These are phyloP conservation scores for Xylariaceae sp. DNA, from an alignment of 2,329 filamentous ascomycete species.

Conservation along the genomic window DNA sequence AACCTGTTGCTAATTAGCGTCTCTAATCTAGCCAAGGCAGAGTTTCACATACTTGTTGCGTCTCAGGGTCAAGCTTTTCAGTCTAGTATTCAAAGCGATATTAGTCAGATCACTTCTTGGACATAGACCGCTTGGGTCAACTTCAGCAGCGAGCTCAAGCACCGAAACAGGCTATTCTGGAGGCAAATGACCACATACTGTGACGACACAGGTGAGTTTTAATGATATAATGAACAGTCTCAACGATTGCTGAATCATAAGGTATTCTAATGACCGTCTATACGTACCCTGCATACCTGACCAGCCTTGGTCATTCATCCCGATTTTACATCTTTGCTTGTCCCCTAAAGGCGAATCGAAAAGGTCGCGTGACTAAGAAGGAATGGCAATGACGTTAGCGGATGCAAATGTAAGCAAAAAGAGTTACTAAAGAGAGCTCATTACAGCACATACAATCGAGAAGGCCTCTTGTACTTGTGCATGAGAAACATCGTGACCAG, in stretches of 20 bases:
- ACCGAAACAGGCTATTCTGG: too few species aligned
- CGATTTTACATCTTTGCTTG: slow-evolving; percentile 73
- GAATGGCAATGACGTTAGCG: background rate
- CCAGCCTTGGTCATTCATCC: slow-evolving; percentile 84
- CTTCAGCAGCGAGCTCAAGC: too few species aligned
- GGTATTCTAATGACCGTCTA: too few species aligned
- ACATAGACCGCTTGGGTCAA: too few species aligned
- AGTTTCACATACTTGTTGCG: slow-evolving; percentile 62
- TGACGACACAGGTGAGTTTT: too few species aligned
- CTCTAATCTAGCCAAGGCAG: background rate
- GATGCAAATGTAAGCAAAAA: background rate
- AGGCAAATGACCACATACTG: too few species aligned
- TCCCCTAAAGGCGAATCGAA: slow-evolving; percentile 69
- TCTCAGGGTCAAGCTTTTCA: slow-evolving; percentile 82
- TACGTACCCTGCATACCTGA: slow-evolving; percentile 64
- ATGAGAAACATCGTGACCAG: slow-evolving; percentile 64
- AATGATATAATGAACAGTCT: too few species aligned
- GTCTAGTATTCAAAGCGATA: slow-evolving; percentile 33
- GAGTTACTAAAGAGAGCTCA: background rate
- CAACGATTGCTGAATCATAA: too few species aligned
- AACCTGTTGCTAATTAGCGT: slow-evolving; percentile 43
- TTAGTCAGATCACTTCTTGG: too few species aligned
- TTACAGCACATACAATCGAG: slow-evolving; percentile 56
- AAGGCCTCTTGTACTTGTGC: slow-evolving; percentile 70
- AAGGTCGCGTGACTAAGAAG: slow-evolving; percentile 62